Evolutionary conservation across 2,329 filamentous ascomycete species (phyloP).

Genomic region (Catunica adiposa): DNA sequence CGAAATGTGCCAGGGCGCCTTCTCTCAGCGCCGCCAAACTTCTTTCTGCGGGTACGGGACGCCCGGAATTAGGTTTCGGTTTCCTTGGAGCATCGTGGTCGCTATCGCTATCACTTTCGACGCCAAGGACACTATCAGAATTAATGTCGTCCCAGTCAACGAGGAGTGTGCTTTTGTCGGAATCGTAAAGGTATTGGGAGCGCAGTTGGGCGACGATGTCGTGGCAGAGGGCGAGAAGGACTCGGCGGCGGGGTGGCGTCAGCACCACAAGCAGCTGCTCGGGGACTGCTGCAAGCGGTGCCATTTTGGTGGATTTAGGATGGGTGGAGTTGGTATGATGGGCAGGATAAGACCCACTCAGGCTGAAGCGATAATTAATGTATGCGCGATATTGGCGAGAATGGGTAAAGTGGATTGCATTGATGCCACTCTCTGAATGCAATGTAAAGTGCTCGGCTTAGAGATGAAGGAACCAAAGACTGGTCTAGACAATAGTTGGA

Average conservation of each 20-base stretch:
- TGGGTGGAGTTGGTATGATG: neutral
- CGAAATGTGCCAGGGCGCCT: conserved; percentile 10
- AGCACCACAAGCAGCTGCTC: conserved; percentile 39
- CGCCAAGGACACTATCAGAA: neutral
- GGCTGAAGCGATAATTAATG: neutral
- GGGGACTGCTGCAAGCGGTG: conserved; percentile 37
- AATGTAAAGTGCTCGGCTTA: neutral
- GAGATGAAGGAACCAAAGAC: neutral
- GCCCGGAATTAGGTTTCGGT: neutral
- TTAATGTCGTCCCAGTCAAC: conserved; percentile 12
- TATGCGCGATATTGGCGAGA: neutral
- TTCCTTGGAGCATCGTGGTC: too few relatives aligned
- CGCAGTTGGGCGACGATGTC: conserved; percentile 40
- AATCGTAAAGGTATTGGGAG: conserved; percentile 29
- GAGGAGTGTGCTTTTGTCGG: conserved; percentile 17
- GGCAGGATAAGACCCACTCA: neutral
- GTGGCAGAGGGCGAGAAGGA: conserved; percentile 32
- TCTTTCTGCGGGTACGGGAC: neutral
- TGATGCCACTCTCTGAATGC: neutral
- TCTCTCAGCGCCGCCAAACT: conserved; percentile 14
- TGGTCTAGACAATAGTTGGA: neutral
- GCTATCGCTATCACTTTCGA: conserved; percentile 4
- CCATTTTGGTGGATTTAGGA: conserved; percentile 25
- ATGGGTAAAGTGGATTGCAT: neutral
- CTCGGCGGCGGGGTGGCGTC: conserved; percentile 34